Conservation (phyloP, 805 yeast species). For the Saturnispora quitensis region DNA sequence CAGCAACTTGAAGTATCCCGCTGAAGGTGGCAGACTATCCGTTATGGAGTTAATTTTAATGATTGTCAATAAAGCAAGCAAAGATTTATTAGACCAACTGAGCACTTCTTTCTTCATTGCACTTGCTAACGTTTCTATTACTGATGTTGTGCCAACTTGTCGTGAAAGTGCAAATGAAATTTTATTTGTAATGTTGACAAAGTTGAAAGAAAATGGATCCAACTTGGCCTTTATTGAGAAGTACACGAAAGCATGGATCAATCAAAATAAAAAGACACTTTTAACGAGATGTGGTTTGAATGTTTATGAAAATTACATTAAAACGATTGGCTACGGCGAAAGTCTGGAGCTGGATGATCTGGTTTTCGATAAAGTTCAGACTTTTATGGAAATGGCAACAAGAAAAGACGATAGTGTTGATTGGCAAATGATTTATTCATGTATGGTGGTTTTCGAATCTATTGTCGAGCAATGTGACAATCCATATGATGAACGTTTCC, state of each 20-base stretch:
- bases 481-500: conserved; percentile 35
- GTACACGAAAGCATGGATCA: conserved; percentile 53
- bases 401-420: conserved; percentile 32
- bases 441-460: conserved; percentile 37
- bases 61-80: conserved; percentile 56
- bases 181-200: conserved; percentile 44
- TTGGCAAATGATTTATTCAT: conserved; percentile 75
- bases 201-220: conserved; percentile 28
- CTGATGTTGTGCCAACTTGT: conserved; percentile 72
- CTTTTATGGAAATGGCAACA: conserved; percentile 20
- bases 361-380: conserved; percentile 21
- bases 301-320: conserved; percentile 53
- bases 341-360: conserved; percentile 19
- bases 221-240: conserved; percentile 31
- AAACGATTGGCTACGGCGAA: conserved; percentile 35
- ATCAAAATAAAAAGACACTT: conserved; percentile 39
- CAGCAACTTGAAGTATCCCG: conserved; percentile 72
- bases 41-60: conserved; percentile 79
- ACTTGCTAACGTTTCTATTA: conserved; percentile 63
- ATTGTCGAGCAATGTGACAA: conserved; percentile 10
- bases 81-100: conserved; percentile 48
- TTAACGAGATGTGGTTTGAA: conserved; percentile 68
- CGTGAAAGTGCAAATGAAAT: conserved; percentile 73
- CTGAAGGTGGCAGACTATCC: conserved; percentile 79
- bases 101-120: conserved; percentile 77